A percentile compares a stretch with the other conserved stretches of the same genome.
Evolutionary conservation across 2,329 filamentous ascomycete genomes (phyloP).

Genomic region (Onygenales sp.): DNA sequence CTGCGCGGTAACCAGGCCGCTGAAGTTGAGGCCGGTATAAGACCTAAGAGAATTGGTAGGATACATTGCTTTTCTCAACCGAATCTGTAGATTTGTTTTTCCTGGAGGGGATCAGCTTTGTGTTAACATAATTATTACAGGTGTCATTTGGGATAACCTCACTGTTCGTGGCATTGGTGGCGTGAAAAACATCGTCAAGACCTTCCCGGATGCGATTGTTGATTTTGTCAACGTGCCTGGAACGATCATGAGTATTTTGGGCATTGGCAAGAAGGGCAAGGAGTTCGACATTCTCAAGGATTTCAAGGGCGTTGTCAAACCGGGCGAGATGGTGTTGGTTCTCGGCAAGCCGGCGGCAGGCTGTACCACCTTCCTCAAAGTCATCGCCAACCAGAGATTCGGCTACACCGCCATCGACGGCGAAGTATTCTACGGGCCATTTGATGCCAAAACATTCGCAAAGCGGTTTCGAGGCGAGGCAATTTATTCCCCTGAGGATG

Average conservation of each 20-base stretch:
- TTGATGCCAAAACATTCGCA: conserved; percentile 58
- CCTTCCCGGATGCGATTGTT: conserved; percentile 68
- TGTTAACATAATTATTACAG: conserved; percentile 15
- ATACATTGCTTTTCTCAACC: conserved; percentile 1
- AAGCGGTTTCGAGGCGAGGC: conserved; percentile 70
- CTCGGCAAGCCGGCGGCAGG: conserved; percentile 63
- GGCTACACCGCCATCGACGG: conserved; percentile 59
- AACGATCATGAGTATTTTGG: conserved; percentile 54
- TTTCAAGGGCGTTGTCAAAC: conserved; percentile 54
- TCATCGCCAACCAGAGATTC: conserved; percentile 71
- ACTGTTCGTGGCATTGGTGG: conserved; percentile 69
- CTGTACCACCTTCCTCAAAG: conserved; percentile 79
- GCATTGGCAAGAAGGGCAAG: conserved; percentile 55
- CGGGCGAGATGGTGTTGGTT: conserved; percentile 83
- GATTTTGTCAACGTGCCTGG: conserved; percentile 67
- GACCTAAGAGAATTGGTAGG: conserved; percentile 61
- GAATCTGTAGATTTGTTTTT: neutral
- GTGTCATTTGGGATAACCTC: conserved; percentile 68
- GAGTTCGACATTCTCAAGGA: conserved; percentile 65
- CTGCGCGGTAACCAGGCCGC: conserved; percentile 63
- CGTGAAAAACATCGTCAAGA: conserved; percentile 60
- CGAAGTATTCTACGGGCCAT: conserved; percentile 68
- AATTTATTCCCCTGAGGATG: conserved; percentile 79
- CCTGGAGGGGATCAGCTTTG: neutral
- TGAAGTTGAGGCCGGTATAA: conserved; percentile 68